Evolutionary conservation across 164 flowering plant species (phyloP).

Genomic region (Protea cynaroides): DNA sequence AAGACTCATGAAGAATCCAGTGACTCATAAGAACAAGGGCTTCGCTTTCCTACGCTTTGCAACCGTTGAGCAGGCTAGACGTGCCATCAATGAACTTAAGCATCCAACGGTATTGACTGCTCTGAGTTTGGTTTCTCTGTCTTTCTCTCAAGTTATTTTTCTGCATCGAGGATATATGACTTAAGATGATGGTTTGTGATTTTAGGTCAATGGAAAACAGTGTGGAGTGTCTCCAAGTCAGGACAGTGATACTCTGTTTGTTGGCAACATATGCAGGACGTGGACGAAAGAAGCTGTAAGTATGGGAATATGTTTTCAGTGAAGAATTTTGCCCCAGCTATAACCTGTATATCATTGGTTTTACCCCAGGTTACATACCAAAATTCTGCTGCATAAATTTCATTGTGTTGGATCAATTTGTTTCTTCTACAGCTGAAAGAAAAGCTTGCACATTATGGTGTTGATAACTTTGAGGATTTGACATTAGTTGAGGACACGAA

Average conservation of each 20-base stretch:
- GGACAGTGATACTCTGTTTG: constrained; percentile 26
- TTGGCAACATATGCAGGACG: constrained; percentile 28
- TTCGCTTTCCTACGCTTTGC: constrained; percentile 35
- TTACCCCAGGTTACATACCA: not conserved
- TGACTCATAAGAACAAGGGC: constrained; percentile 33
- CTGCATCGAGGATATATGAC: not conserved
- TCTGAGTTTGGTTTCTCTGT: not conserved
- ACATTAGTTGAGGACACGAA: constrained; percentile 30
- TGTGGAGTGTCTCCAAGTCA: constrained; percentile 29
- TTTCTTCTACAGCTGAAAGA: constrained; percentile 22
- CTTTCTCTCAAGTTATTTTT: not conserved
- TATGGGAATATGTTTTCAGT: constrained; percentile 5
- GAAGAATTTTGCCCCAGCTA: not conserved
- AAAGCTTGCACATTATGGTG: constrained; percentile 22
- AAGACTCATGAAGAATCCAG: constrained; percentile 28
- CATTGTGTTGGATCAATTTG: constrained; percentile 4
- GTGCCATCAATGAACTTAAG: constrained; percentile 31
- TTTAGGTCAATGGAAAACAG: constrained; percentile 26
- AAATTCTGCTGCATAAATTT: not conserved
- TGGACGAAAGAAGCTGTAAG: constrained; percentile 25
- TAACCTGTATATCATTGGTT: not conserved
- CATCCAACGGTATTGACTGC: constrained; percentile 18
- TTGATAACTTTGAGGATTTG: constrained; percentile 23
- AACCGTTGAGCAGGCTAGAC: constrained; percentile 28
- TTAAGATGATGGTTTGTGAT: not conserved